Evolutionary conservation across 306 rosid species (phyloP).

Genomic region (Fagus crenata): DNA sequence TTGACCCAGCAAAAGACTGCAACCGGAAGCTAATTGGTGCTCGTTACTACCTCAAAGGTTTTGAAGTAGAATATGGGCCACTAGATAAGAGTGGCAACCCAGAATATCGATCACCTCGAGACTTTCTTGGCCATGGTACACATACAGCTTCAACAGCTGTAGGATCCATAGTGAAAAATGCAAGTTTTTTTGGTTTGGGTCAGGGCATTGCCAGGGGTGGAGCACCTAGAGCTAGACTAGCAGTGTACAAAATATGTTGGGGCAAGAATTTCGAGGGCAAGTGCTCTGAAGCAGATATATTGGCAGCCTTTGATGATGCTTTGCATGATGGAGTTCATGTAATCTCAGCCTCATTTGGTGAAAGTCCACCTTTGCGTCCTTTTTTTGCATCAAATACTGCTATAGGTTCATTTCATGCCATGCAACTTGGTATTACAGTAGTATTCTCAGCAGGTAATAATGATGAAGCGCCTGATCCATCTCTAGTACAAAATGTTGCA

Average conservation of each 20-base stretch:
- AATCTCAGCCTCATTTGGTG: slow-evolving; percentile 52
- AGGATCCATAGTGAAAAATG: slow-evolving; percentile 41
- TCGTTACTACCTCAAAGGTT: slow-evolving; percentile 56
- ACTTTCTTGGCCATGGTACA: slow-evolving; percentile 60
- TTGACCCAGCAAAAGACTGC: slow-evolving; percentile 44
- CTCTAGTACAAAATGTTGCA: slow-evolving; percentile 46
- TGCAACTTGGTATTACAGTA: slow-evolving; percentile 49
- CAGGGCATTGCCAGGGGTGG: slow-evolving; percentile 56
- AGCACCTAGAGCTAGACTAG: slow-evolving; percentile 50
- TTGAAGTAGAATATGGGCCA: slow-evolving; percentile 36
- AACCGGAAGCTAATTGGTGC: slow-evolving; percentile 58
- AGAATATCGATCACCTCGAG: slow-evolving; percentile 49
- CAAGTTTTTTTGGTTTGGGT: slow-evolving; percentile 38
- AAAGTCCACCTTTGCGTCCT: slow-evolving; percentile 37
- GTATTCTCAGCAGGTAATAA: slow-evolving; percentile 56
- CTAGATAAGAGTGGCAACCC: slow-evolving; percentile 37
- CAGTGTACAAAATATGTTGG: slow-evolving; percentile 61
- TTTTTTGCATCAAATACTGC: slow-evolving; percentile 23
- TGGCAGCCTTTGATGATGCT: slow-evolving; percentile 65
- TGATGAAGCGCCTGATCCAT: slow-evolving; percentile 42
- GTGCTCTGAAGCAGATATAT: slow-evolving; percentile 50
- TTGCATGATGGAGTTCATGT: slow-evolving; percentile 53
- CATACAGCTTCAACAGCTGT: slow-evolving; percentile 64
- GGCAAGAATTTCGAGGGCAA: slow-evolving; percentile 32
- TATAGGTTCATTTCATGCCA: slow-evolving; percentile 59